A percentile compares a stretch with the other conserved stretches of the same genome.
Conservation (phyloP, 176 grass and related monocot species). For the Bothriochloa decipiens region DNA sequence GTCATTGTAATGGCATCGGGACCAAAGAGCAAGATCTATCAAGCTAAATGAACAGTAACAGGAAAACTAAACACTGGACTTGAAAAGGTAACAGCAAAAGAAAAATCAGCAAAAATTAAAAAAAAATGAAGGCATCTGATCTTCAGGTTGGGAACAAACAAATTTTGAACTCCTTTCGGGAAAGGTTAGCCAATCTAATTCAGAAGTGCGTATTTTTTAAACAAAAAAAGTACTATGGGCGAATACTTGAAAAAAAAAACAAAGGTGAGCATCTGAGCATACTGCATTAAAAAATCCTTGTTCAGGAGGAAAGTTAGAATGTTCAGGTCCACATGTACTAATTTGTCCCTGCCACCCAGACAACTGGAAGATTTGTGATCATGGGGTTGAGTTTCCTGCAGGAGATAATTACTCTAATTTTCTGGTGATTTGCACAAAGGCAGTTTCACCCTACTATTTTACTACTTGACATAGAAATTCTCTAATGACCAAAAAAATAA, state of each 20-base stretch:
- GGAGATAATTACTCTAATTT: slow-evolving; percentile 6
- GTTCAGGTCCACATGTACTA: slow-evolving; percentile 11
- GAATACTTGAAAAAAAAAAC: slow-evolving; percentile 17
- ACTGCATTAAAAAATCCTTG: neutral
- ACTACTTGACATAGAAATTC: neutral
- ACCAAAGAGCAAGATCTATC: slow-evolving; percentile 11
- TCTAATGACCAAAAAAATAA: slow-evolving; percentile 21
- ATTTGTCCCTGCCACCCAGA: neutral
- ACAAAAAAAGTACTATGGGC: neutral
- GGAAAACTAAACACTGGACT: neutral
- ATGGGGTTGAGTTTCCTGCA: slow-evolving; percentile 6
- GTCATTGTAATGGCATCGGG: neutral
- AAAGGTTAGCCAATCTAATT: neutral
- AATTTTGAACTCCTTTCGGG: neutral
- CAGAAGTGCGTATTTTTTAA: neutral
- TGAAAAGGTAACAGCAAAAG: neutral
- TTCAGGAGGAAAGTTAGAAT: slow-evolving; percentile 22
- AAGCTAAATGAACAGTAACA: neutral
- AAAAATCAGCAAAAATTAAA: too few species aligned
- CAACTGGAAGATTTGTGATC: neutral
- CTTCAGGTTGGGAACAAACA: neutral
- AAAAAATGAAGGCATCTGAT: neutral
- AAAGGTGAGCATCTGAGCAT: neutral
- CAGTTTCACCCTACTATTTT: slow-evolving; percentile 5
- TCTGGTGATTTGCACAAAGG: slow-evolving; percentile 27